Percentiles rank a stretch among this genome's conserved stretches.
phyloP scores from a whole-genome alignment of 352 stramenopile species.

The Pelagophyceae sp. region DNA sequence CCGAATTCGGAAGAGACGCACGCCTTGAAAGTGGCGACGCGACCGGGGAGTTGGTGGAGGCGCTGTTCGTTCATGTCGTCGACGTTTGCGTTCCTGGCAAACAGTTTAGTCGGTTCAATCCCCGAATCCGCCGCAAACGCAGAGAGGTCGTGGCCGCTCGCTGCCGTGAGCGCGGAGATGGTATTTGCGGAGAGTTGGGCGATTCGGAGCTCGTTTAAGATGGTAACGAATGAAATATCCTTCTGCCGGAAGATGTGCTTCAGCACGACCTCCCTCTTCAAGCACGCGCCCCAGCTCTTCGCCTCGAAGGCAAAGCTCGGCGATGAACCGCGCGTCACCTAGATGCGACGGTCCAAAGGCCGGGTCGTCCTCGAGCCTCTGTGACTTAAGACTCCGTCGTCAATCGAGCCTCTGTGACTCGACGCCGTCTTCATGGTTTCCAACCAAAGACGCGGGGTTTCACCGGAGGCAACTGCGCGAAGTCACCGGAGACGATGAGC shows the following conservation, averaged over 20 bases:
- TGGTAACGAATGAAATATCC: constrained; percentile 47
- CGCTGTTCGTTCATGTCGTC: constrained; percentile 52
- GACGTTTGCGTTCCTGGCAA: constrained; percentile 58
- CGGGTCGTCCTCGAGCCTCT: no score
- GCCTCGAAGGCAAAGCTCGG: constrained; percentile 65
- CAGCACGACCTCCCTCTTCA: constrained; percentile 40
- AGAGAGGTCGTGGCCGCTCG: not conserved
- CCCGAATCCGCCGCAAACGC: not conserved
- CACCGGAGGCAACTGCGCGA: constrained; percentile 80
- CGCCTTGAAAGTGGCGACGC: constrained; percentile 31
- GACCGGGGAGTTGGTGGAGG: constrained; percentile 40
- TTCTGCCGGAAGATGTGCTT: constrained; percentile 64
- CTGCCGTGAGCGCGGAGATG: not conserved
- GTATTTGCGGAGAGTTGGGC: constrained; percentile 35
- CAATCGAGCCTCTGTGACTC: no score
- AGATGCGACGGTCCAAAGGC: no score
- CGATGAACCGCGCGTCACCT: no score
- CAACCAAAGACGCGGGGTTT: no score
- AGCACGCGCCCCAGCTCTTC: constrained; percentile 27
- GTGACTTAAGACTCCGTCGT: no score
- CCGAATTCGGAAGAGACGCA: no score
- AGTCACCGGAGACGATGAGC: constrained; percentile 78
- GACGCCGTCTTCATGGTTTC: no score
- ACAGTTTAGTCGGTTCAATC: constrained; percentile 48
- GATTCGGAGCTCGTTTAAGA: constrained; percentile 58